These are phyloP conservation scores for Colletotrichum magnum DNA, from an alignment of 2,329 filamentous ascomycete genomes.

Conservation along the genomic window DNA sequence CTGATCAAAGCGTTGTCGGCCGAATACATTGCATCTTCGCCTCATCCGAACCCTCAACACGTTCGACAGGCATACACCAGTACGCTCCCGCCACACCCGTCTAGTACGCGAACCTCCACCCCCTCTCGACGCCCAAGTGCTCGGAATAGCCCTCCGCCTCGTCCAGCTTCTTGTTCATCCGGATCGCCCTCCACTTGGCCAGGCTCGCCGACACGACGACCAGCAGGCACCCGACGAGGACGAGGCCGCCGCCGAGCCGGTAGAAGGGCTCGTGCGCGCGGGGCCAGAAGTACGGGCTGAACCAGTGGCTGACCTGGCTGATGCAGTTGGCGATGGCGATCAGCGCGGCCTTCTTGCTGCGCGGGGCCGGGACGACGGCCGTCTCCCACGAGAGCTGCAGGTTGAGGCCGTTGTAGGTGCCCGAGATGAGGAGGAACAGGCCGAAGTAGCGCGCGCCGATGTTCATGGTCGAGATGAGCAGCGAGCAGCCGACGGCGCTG, in stretches of 20 bases:
- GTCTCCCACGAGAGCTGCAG: conserved; percentile 57
- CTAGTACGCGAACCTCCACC: conserved; percentile 42
- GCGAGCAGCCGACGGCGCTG: conserved; percentile 55
- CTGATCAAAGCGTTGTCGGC: too few relatives aligned
- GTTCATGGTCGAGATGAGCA: conserved; percentile 55
- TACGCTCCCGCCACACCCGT: background rate
- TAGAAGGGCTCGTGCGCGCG: conserved; percentile 46
- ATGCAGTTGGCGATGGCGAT: conserved; percentile 58
- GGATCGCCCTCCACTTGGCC: conserved; percentile 42
- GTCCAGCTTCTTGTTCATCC: conserved; percentile 46
- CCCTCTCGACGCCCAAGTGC: conserved; percentile 42
- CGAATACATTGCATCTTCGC: too few relatives aligned
- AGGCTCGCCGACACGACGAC: conserved; percentile 55
- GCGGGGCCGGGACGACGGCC: conserved; percentile 54
- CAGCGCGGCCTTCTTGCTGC: conserved; percentile 55
- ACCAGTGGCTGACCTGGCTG: conserved; percentile 55
- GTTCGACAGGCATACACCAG: background rate
- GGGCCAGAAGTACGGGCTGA: conserved; percentile 55
- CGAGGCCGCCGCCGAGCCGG: conserved; percentile 45
- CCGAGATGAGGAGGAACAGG: conserved; percentile 55
- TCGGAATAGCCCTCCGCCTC: conserved; percentile 45
- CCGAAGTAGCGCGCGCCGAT: conserved; percentile 59
- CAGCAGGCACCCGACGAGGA: conserved; percentile 75
- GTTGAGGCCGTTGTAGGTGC: conserved; percentile 56
- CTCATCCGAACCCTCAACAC: background rate